Conservation (phyloP, 2,329 filamentous ascomycete genomes). For the Phyllosticta capitalensis region DNA sequence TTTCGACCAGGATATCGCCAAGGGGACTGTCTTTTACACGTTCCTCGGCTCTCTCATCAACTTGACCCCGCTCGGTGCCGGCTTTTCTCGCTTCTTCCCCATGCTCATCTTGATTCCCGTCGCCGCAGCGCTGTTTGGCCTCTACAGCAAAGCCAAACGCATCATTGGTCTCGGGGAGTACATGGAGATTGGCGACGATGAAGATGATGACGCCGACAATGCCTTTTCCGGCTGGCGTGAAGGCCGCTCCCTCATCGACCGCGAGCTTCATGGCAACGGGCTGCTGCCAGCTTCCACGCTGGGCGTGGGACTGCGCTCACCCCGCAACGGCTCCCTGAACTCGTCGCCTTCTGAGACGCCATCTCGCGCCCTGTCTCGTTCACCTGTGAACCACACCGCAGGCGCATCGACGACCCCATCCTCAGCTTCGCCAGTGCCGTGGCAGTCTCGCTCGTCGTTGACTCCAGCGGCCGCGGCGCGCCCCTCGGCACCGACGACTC, state of each 20-base stretch:
- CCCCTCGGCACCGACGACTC: background rate
- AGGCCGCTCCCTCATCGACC: slow-evolving; percentile 80
- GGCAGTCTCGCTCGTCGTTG: background rate
- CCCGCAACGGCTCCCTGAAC: background rate
- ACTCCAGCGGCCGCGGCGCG: background rate
- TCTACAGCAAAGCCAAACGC: slow-evolving; percentile 74
- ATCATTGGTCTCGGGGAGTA: slow-evolving; percentile 71
- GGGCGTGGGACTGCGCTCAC: slow-evolving; percentile 14
- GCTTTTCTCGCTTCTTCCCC: slow-evolving; percentile 84
- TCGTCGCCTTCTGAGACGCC: slow-evolving; percentile 2
- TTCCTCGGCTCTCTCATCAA: slow-evolving; percentile 80
- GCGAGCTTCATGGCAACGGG: slow-evolving; percentile 50
- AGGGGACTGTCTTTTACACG: slow-evolving; percentile 71
- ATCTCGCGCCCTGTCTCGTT: slow-evolving; percentile 12
- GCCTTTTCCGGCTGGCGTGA: slow-evolving; percentile 78
- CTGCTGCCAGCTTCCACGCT: slow-evolving; percentile 18
- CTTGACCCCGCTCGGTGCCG: slow-evolving; percentile 69
- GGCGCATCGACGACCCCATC: background rate
- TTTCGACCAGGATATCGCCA: slow-evolving; percentile 61
- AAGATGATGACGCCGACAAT: slow-evolving; percentile 56
- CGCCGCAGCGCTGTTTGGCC: slow-evolving; percentile 73
- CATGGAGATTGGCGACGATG: slow-evolving; percentile 45
- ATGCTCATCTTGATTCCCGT: slow-evolving; percentile 81
- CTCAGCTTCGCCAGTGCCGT: background rate
- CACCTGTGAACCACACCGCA: background rate